Evolutionary conservation across 2,329 filamentous ascomycete species (phyloP).

Genomic region (Colletotrichum liriopes): DNA sequence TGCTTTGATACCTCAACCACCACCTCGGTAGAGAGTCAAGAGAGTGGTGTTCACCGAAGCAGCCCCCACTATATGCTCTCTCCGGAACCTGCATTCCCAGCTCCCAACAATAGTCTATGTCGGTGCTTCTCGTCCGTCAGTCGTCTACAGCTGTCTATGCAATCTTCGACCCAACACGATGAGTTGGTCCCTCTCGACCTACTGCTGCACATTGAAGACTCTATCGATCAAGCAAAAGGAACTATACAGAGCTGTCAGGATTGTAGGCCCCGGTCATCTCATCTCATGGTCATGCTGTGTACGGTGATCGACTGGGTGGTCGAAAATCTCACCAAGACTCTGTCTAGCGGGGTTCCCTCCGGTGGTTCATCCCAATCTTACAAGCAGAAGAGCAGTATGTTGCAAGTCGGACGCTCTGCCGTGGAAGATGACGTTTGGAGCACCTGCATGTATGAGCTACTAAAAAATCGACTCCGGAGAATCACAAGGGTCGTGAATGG

Average conservation of each 20-base stretch:
- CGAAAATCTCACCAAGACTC: not conserved
- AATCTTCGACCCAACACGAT: too few species aligned
- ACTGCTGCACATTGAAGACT: not conserved
- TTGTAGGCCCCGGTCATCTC: not conserved
- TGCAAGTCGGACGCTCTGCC: not conserved
- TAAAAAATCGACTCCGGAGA: conserved; percentile 5
- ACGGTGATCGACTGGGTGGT: conserved; percentile 7
- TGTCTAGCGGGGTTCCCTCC: not conserved
- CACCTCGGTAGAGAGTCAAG: too few species aligned
- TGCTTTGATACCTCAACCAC: too few species aligned
- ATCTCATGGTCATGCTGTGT: not conserved
- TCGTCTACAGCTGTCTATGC: too few species aligned
- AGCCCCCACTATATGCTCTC: too few species aligned
- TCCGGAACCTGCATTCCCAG: too few species aligned
- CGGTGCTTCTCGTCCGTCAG: too few species aligned
- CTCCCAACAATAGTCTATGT: too few species aligned
- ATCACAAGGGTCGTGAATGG: not conserved
- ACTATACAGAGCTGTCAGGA: not conserved
- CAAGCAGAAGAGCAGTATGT: not conserved
- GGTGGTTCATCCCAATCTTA: not conserved
- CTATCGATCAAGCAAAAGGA: not conserved
- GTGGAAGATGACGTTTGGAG: not conserved
- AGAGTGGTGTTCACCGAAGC: too few species aligned
- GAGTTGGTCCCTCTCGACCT: not conserved
- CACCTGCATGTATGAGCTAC: not conserved